Base-by-base conservation (phyloP, 129 eudicot genomes). In the Cynara cardunculus region DNA sequence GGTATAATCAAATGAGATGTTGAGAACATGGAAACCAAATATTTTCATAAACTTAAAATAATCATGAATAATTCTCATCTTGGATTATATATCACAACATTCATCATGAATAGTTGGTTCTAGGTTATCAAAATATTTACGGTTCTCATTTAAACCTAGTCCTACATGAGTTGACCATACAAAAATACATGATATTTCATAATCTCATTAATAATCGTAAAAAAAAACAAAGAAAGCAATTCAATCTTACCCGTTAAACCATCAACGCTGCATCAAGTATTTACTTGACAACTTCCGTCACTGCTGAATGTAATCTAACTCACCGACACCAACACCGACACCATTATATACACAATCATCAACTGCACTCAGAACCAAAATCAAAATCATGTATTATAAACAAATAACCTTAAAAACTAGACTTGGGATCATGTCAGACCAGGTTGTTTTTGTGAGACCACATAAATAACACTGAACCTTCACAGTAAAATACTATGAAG, bases 331-430 rank as follows among this genome's bases (percentile, higher is more conserved):
- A 22, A 69, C 83, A 28, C 39, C 68, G 56, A 34, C 76, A 56
- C 80, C 85, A 53, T 74, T 78, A 84, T 81, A 74, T 87, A 87
- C 90, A 87, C 65, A 64, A 72, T 32, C 21, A 74, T 76, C 77
- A 87, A 87, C 87, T 87, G 90, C 86, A 78, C 41, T 71, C 83
- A 81, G 35, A 83, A 34, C 65, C 44, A 67, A 13, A 70, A 11
- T 14, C 80, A 77, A 74, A 71, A 22, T 13, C 16, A 67, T 13
- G 25, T 34, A 72, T 28, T 65, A 25, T 69, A 25, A 46, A 11
- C 3, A 2, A 77, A 25, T 3, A 82, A 27, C 22, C 14, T 3
- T 31, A 12, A 6, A 9, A 22, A 22, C 3, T 28, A 28, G 31
- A 28, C 31, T 28, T 28, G 31, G 31, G 2, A 28, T 28, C 31